Percentiles rank a stretch among this genome's conserved stretches.
Conservation (phyloP, 139 green algal species). For the Chlorella sp. region DNA sequence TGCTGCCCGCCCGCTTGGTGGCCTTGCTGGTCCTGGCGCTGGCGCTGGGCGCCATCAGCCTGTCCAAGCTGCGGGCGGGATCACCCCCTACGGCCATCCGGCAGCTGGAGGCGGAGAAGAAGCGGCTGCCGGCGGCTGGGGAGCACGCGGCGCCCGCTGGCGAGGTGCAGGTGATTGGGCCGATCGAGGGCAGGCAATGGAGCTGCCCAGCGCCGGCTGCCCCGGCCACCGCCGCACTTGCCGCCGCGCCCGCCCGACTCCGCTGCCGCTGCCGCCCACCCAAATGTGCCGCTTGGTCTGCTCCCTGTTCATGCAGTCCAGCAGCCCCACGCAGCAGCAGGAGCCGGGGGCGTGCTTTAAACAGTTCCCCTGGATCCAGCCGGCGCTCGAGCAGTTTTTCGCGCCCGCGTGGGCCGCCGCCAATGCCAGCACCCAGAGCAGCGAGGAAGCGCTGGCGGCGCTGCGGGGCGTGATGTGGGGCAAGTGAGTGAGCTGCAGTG, state of each 20-base stretch:
- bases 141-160: no score
- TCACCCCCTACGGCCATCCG: background rate
- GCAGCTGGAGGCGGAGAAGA: background rate
- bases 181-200: no score
- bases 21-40: background rate
- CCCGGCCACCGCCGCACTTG: no score
- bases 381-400: conserved; percentile 37
- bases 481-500: background rate
- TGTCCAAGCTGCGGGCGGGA: background rate
- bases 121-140: background rate
- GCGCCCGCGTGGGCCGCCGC: conserved; percentile 2
- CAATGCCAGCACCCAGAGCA: conserved; percentile 31
- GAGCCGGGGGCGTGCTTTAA: conserved; percentile 27
- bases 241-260: background rate
- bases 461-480: conserved; percentile 3
- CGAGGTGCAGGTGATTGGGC: no score
- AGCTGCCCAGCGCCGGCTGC: no score
- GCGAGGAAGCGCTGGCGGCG: conserved; percentile 23
- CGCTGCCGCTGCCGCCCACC: background rate
- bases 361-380: conserved; percentile 34
- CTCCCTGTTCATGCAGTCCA: no score
- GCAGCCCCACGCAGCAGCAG: background rate
- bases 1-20: background rate
- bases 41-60: background rate
- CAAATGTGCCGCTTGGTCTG: background rate